Evolutionary conservation across 257 asterid species (phyloP).

Genomic region (Anisodus acutangulus): DNA sequence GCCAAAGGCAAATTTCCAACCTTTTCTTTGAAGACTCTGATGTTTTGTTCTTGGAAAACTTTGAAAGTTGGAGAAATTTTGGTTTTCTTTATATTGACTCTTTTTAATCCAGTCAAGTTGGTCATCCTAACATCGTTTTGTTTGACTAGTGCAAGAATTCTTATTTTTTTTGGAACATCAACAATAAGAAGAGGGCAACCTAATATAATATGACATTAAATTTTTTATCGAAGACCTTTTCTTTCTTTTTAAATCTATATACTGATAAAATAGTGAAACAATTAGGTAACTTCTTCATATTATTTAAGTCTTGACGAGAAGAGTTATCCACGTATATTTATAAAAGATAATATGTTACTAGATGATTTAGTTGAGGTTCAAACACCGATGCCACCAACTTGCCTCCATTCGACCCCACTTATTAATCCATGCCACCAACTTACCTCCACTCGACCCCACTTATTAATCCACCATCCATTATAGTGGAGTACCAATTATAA

Average conservation of each 20-base stretch:
- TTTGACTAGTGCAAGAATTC: constrained; percentile 8
- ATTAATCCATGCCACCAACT: constrained; percentile 16
- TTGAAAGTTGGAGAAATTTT: background rate
- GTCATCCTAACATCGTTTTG: background rate
- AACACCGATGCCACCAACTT: background rate
- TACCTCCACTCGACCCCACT: background rate
- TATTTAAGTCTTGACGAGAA: no score
- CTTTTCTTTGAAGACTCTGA: background rate
- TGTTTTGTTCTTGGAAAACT: background rate
- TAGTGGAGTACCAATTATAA: background rate
- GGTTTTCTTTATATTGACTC: background rate
- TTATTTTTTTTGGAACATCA: background rate
- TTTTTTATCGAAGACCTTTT: no score
- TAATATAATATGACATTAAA: no score
- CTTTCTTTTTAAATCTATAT: no score
- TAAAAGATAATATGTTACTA: background rate
- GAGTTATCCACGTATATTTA: no score
- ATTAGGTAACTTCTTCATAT: no score
- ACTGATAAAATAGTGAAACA: no score
- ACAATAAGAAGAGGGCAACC: background rate
- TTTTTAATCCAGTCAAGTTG: background rate
- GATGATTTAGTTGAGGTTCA: no score
- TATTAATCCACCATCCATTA: background rate
- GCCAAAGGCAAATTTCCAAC: no score
- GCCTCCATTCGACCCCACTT: background rate